A percentile compares a stretch with the other conserved stretches of the same genome.
phyloP scores from a whole-genome alignment of 2,329 filamentous ascomycete genomes.

The Neospermospora avenae region DNA sequence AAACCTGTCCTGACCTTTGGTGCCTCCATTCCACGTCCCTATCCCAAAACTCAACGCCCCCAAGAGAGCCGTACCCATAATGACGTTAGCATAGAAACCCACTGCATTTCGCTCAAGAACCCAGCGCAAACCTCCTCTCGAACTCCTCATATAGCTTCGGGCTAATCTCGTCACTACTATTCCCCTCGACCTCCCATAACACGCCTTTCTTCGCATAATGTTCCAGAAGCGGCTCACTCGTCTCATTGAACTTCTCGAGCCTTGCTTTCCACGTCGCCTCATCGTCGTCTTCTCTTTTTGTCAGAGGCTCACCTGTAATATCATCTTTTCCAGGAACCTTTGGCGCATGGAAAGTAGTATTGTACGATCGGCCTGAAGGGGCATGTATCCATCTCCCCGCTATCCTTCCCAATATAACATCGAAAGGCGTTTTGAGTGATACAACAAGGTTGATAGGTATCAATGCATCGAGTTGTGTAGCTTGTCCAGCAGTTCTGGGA shows the following conservation, averaged over 20 bases:
- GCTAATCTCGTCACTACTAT: constrained; percentile 91
- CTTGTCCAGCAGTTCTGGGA: constrained; percentile 82
- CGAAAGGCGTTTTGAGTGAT: constrained; percentile 77
- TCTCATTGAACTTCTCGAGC: constrained; percentile 81
- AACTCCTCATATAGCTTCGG: constrained; percentile 86
- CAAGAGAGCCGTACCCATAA: neutral
- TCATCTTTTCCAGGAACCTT: constrained; percentile 80
- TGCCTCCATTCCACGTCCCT: neutral
- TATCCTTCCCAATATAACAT: constrained; percentile 86
- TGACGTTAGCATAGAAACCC: neutral
- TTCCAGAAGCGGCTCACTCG: constrained; percentile 77
- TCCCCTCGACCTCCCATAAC: constrained; percentile 80
- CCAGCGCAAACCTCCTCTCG: constrained; percentile 63
- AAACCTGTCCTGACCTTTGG: too few relatives aligned
- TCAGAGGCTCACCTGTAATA: constrained; percentile 81
- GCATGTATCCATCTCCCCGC: constrained; percentile 91
- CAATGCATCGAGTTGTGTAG: constrained; percentile 69
- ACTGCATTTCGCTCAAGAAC: neutral
- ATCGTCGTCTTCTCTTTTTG: constrained; percentile 80
- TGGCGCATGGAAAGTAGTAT: constrained; percentile 87
- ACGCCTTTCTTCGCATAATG: constrained; percentile 85
- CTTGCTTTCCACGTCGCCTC: constrained; percentile 81
- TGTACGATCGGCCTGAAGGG: constrained; percentile 89
- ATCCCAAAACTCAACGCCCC: neutral
- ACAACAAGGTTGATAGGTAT: constrained; percentile 95